phyloP scores from a whole-genome alignment of 148 eudicot species.

The Camellia lanceoleosa region DNA sequence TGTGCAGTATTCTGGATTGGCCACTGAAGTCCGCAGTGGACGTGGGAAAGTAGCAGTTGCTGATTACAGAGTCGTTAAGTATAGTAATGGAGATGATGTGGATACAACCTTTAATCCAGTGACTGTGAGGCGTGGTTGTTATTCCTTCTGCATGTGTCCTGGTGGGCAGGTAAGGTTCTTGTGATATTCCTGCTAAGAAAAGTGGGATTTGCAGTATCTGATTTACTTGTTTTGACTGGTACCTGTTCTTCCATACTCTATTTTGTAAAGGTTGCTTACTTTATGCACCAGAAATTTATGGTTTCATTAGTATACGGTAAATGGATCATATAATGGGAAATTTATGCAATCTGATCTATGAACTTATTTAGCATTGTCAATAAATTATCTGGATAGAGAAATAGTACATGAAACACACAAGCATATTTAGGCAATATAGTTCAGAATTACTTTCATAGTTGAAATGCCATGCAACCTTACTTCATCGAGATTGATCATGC shows the following conservation, averaged over 20 bases:
- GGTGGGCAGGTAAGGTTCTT: conserved; percentile 40
- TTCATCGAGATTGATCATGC: not conserved
- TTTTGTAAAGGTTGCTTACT: not conserved
- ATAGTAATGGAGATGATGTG: conserved; percentile 36
- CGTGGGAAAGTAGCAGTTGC: conserved; percentile 96
- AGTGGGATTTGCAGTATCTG: not conserved
- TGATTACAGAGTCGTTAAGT: conserved; percentile 81
- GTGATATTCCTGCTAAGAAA: not conserved
- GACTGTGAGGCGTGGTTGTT: conserved; percentile 56
- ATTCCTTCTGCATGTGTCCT: conserved; percentile 98
- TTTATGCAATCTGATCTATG: not conserved
- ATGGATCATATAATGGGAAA: not conserved
- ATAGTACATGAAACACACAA: not conserved
- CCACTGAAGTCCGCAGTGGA: conserved; percentile 10
- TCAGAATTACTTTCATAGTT: not conserved
- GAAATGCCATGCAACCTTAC: conserved; percentile 2
- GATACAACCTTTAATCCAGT: conserved; percentile 22
- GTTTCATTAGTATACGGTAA: not conserved
- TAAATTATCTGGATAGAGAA: not conserved
- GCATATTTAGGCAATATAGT: not conserved
- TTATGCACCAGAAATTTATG: not conserved
- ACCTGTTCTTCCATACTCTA: not conserved
- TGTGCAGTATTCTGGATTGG: too few species aligned
- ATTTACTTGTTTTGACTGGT: not conserved
- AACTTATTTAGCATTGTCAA: not conserved